A percentile compares a stretch with the other conserved stretches of the same genome.
phyloP scores from a whole-genome alignment of 2,329 filamentous ascomycete genomes.

The Fusarium sp. region DNA sequence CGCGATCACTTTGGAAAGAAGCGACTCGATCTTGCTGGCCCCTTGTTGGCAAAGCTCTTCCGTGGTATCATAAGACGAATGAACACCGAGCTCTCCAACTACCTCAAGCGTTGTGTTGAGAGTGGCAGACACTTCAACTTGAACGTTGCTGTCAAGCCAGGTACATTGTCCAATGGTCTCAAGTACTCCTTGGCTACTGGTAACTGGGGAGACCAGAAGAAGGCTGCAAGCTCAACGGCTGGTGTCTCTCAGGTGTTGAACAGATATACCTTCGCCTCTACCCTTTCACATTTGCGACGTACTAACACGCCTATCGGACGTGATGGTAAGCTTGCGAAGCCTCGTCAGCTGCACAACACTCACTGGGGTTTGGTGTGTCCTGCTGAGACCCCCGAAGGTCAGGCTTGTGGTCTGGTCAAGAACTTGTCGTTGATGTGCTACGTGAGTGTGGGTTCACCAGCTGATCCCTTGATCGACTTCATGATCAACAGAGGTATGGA shows the following conservation, averaged over 20 bases:
- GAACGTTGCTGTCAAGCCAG: conserved; percentile 89
- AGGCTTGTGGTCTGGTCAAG: conserved; percentile 97
- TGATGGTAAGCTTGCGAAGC: conserved; percentile 98
- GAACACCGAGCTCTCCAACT: conserved; percentile 89
- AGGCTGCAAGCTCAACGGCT: conserved; percentile 92
- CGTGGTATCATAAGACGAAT: conserved; percentile 90
- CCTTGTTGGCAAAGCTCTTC: conserved; percentile 95
- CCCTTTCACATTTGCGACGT: conserved; percentile 92
- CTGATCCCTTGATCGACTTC: conserved; percentile 87
- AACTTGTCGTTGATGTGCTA: conserved; percentile 99
- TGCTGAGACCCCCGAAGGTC: conserved; percentile 97
- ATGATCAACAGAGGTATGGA: conserved; percentile 97
- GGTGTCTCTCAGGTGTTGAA: conserved; percentile 99
- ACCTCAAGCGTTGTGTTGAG: conserved; percentile 93
- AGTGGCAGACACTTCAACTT: conserved; percentile 89
- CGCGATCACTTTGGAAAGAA: conserved; percentile 99
- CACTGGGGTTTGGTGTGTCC: conserved; percentile 99
- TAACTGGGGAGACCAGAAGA: conserved; percentile 99
- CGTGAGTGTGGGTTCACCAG: conserved; percentile 93
- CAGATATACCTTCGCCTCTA: conserved; percentile 97
- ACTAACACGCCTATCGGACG: conserved; percentile 97
- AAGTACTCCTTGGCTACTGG: conserved; percentile 98
- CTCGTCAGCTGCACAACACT: conserved; percentile 92
- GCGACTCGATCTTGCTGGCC: conserved; percentile 93
- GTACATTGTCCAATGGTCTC: conserved; percentile 90